A percentile compares a stretch with the other conserved stretches of the same genome.
These are phyloP conservation scores for Eimeria maxima DNA, from an alignment of 169 alveolate species.

Conservation along the genomic window DNA sequence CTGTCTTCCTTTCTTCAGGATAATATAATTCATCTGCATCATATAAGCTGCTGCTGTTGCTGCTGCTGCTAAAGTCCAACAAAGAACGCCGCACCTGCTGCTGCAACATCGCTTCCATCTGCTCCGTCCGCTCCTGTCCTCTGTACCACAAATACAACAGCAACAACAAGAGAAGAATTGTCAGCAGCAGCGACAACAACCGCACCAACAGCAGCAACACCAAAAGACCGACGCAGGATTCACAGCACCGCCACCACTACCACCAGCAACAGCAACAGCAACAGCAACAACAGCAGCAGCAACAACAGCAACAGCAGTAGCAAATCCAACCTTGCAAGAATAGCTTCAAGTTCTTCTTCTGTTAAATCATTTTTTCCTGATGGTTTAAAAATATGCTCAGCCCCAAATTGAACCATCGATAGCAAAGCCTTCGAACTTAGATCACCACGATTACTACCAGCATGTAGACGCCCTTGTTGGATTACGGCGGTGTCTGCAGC, in stretches of 20 bases:
- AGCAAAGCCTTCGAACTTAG: slow-evolving; percentile 83
- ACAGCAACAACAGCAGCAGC: not conserved
- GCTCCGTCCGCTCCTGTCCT: slow-evolving; percentile 87
- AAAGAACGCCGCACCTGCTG: slow-evolving; percentile 85
- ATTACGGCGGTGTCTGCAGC: slow-evolving; percentile 96
- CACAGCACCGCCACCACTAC: too few species aligned
- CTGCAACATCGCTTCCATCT: slow-evolving; percentile 86
- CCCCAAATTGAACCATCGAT: slow-evolving; percentile 89
- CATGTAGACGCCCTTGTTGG: slow-evolving; percentile 96
- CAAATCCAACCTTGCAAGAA: slow-evolving; percentile 84
- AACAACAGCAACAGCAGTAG: not conserved
- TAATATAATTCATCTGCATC: slow-evolving; percentile 85
- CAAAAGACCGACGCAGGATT: too few species aligned
- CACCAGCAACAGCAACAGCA: too few species aligned
- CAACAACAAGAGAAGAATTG: too few species aligned
- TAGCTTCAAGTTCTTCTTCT: slow-evolving; percentile 88
- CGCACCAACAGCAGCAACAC: too few species aligned
- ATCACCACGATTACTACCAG: slow-evolving; percentile 77
- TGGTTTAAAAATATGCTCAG: slow-evolving; percentile 89
- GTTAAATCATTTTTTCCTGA: slow-evolving; percentile 86
- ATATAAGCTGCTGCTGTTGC: slow-evolving; percentile 83
- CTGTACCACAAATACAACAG: not conserved
- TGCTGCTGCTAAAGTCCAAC: slow-evolving; percentile 82
- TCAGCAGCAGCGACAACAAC: not conserved
- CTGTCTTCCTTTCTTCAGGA: slow-evolving; percentile 83